A percentile compares a stretch with the other conserved stretches of the same genome.
Conservation (phyloP, 2,329 filamentous ascomycete genomes). For the Plectosphaerella plurivora region DNA sequence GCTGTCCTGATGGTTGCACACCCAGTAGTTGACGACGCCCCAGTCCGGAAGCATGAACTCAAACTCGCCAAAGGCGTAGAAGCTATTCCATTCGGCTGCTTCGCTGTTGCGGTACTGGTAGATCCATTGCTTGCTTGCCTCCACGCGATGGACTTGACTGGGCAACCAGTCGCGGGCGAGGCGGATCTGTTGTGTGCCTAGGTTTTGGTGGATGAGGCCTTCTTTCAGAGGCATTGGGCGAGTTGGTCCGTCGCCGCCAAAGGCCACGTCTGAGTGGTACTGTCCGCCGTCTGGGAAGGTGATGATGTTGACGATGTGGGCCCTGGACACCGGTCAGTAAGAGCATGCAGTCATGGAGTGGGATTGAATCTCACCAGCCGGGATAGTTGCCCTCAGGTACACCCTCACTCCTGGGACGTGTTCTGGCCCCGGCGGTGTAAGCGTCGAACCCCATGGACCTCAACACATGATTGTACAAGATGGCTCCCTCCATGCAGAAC, state of each 20-base stretch:
- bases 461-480: constrained; percentile 50
- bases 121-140: constrained; percentile 52
- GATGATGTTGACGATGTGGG: constrained; percentile 60
- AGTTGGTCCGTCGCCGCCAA: constrained; percentile 59
- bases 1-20: constrained; percentile 41
- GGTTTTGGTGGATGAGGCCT: constrained; percentile 36
- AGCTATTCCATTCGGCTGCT: constrained; percentile 49
- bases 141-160: constrained; percentile 30
- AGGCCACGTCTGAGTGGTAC: constrained; percentile 58
- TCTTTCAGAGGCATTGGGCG: constrained; percentile 49
- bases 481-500: constrained; percentile 56
- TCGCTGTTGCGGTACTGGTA: constrained; percentile 52
- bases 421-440: constrained; percentile 52
- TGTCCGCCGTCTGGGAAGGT: constrained; percentile 42
- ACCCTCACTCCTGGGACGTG: constrained; percentile 31
- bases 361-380: constrained; percentile 33
- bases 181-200: constrained; percentile 52
- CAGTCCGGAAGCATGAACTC: constrained; percentile 62
- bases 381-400: constrained; percentile 36
- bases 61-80: constrained; percentile 62
- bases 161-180: constrained; percentile 45
- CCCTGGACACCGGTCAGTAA: constrained; percentile 16
- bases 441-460: constrained; percentile 46
- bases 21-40: constrained; percentile 53
- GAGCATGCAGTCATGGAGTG: neutral